A percentile compares a stretch with the other conserved stretches of the same genome.
These are phyloP conservation scores for Aspergillus sclerotialis DNA, from an alignment of 2,329 filamentous ascomycete species.

Conservation along the genomic window DNA sequence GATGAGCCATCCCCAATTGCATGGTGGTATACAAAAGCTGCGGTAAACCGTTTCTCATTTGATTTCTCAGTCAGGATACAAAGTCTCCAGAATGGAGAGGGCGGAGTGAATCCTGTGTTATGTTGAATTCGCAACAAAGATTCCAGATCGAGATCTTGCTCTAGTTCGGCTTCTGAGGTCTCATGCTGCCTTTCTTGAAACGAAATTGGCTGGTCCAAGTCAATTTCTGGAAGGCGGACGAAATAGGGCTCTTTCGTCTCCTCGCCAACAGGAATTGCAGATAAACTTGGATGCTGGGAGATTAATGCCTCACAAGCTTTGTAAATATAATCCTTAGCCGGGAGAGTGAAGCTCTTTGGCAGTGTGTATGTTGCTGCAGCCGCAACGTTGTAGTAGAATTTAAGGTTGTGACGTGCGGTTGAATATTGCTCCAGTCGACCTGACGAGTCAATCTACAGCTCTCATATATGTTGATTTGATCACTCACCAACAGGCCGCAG, in stretches of 20 bases:
- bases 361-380: conserved; percentile 33
- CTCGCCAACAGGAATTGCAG: conserved; percentile 36
- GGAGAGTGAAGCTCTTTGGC: conserved; percentile 14
- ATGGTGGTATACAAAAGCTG: conserved; percentile 43
- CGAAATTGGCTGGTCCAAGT: conserved; percentile 32
- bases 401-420: conserved; percentile 35
- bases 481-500: conserved; percentile 24
- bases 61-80: conserved; percentile 26
- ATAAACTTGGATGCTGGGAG: conserved; percentile 36
- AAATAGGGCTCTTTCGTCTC: conserved; percentile 36
- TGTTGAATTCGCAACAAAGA: conserved; percentile 35
- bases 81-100: conserved; percentile 40
- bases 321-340: conserved; percentile 28
- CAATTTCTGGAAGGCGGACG: conserved; percentile 36
- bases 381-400: conserved; percentile 40
- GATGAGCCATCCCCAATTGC: conserved; percentile 42
- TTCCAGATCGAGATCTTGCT: conserved; percentile 36
- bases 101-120: conserved; percentile 29
- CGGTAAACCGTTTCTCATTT: conserved; percentile 30
- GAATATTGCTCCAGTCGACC: conserved; percentile 41
- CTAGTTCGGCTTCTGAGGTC: conserved; percentile 9
- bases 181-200: conserved; percentile 22
- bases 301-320: conserved; percentile 32
- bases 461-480: conserved; percentile 1
- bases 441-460: conserved; percentile 14